Conservation (phyloP, 768 basidiomycete species). For the Tulasnella sp. region DNA sequence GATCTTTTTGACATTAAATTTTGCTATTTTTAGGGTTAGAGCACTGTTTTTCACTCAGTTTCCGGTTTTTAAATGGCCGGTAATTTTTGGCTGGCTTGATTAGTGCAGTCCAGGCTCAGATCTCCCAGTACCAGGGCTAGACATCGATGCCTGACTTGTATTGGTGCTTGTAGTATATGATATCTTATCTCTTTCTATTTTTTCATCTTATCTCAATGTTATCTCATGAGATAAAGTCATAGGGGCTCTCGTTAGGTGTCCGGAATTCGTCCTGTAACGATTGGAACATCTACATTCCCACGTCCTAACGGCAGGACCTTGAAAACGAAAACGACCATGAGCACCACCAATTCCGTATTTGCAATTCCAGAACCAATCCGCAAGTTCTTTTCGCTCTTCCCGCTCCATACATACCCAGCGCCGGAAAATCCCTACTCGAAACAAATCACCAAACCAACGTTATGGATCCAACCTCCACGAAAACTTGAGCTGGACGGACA, state of each 20-base stretch:
- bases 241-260: too few relatives aligned
- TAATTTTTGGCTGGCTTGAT: too few relatives aligned
- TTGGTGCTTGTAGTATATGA: too few relatives aligned
- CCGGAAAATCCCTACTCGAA: slow-evolving; percentile 38
- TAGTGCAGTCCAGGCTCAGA: too few relatives aligned
- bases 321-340: slow-evolving; percentile 12
- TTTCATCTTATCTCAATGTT: too few relatives aligned
- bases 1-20: not conserved
- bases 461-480: slow-evolving; percentile 54
- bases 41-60: too few relatives aligned
- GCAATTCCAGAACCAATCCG: slow-evolving; percentile 50
- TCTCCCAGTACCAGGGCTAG: too few relatives aligned
- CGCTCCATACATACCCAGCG: slow-evolving; percentile 53
- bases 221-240: too few relatives aligned
- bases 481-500: slow-evolving; percentile 7
- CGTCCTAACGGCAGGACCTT: not conserved
- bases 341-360: slow-evolving; percentile 31
- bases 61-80: too few relatives aligned
- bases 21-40: not conserved
- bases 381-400: slow-evolving; percentile 62
- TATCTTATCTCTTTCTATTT: too few relatives aligned
- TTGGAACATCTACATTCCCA: slow-evolving; percentile 16
- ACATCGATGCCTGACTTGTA: too few relatives aligned
- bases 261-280: too few relatives aligned
- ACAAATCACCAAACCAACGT: slow-evolving; percentile 48